Percentiles rank a stretch among this genome's conserved stretches.
Conservation (phyloP, 495 filamentous ascomycete genomes). For the Pseudoneurospora amorphoporcata region DNA sequence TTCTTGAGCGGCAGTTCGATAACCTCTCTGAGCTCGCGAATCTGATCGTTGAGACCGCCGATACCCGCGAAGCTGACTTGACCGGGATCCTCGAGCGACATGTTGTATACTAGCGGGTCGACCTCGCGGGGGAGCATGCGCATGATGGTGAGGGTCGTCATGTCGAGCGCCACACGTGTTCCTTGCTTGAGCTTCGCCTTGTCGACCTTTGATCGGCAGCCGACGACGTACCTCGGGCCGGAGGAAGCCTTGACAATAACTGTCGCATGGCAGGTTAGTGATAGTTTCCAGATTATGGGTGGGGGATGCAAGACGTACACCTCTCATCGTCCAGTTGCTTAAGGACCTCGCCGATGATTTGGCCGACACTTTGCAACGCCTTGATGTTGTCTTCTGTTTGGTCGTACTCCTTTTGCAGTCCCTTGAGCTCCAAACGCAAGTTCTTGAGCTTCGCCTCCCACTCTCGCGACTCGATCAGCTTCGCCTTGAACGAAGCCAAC, state of each 20-base stretch:
- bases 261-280: conserved; percentile 8
- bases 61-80: conserved; percentile 99
- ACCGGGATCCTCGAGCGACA: conserved; percentile 97
- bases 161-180: conserved; percentile 94
- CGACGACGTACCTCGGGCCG: conserved; percentile 95
- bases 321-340: conserved; percentile 98
- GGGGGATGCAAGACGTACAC: conserved; percentile 54
- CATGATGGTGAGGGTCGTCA: conserved; percentile 99
- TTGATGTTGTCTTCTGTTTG: conserved; percentile 99
- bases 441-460: conserved; percentile 96
- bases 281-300: background rate
- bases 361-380: conserved; percentile 95
- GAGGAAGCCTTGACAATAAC: conserved; percentile 82
- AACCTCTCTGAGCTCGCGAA: conserved; percentile 92
- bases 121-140: conserved; percentile 98
- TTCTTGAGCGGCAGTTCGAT: conserved; percentile 98
- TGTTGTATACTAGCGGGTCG: conserved; percentile 98
- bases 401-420: conserved; percentile 86
- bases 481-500: conserved; percentile 80
- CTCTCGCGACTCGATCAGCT: conserved; percentile 92
- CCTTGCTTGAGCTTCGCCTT: conserved; percentile 95
- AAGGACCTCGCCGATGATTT: conserved; percentile 98
- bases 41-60: conserved; percentile 97
- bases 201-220: conserved; percentile 96
- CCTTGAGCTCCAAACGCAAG: conserved; percentile 88